Evolutionary conservation across 331 rosid species (phyloP), one percentile per base, ranked within the genome.

Genomic region (Malus hybrid): DNA sequence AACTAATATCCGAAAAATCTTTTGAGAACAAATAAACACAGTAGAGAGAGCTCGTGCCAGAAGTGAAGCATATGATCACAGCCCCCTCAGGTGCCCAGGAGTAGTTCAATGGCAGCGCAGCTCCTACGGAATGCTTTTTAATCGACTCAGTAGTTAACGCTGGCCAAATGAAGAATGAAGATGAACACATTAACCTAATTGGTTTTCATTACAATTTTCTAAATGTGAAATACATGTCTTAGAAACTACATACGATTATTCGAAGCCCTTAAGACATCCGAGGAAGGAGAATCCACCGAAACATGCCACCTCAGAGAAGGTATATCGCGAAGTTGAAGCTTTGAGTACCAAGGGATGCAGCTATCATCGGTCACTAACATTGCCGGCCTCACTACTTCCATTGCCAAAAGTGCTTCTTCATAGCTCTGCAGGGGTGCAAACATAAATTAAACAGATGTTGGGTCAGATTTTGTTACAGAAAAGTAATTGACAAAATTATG

Each of bases 21-120:
- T 62, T 29, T 62, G 31, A 62, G 54, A 44, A 64, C n/a, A 48
- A 80, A 27, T 15, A 63, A 36, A 79, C 59, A 33, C 15, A 14
- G 44, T 66, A 80, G 46, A 60, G 67, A 19, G 46, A 42, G 46
- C 13, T 52, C 63, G 61, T 77, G 87, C 99, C 99, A 84, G 99
- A 94, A 76, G 97, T 94, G 76, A 92, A 94, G 88, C 96, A 94
- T 65, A 94, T 84, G 57, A 94, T 67, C 39, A 76, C 96, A 76
- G 84, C 81, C 3, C 88, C 89, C 50, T 90, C 85, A 4, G 88
- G 85, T 59, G 97, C 96, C 93, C 85, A 90, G 2, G 83, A 81
- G 86, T 87, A 89, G 69, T 79, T 50, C 56, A 50, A 16, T 16
- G 20, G 19, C 70, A 73, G 81, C 13, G 87, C 56, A 69, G 75